Conservation (phyloP, 1,284 basidiomycete species). For the Crocinoboletus sp. region DNA sequence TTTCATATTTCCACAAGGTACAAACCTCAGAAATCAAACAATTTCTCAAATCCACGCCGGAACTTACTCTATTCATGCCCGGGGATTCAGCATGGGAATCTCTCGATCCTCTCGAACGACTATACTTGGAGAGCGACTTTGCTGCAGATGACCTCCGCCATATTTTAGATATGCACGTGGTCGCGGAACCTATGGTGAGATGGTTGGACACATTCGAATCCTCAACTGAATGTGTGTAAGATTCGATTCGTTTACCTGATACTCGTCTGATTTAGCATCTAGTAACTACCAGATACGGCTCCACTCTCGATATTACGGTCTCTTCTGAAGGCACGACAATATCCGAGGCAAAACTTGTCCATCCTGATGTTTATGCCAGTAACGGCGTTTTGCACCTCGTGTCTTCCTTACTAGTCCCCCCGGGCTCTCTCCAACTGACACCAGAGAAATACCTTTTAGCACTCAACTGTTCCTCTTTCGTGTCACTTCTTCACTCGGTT, state of each 20-base stretch:
- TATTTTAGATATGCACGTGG: constrained; percentile 76
- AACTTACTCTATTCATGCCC: constrained; percentile 90
- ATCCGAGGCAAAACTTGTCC: constrained; percentile 59
- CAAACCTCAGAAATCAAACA: constrained; percentile 52
- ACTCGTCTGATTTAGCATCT: constrained; percentile 15
- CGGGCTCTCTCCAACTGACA: constrained; percentile 73
- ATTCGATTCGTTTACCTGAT: constrained; percentile 2
- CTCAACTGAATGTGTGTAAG: constrained; percentile 49
- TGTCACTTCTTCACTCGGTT: constrained; percentile 82
- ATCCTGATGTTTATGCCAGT: constrained; percentile 85
- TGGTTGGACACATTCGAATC: constrained; percentile 63
- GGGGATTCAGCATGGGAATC: constrained; percentile 74
- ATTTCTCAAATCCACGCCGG: constrained; percentile 59
- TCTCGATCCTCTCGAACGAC: constrained; percentile 63
- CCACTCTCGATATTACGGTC: constrained; percentile 55
- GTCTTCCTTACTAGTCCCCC: constrained; percentile 77
- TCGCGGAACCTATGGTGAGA: constrained; percentile 50
- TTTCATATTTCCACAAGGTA: constrained; percentile 69
- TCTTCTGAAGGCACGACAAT: constrained; percentile 54
- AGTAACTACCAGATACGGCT: constrained; percentile 73
- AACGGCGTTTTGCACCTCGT: constrained; percentile 95
- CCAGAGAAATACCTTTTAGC: constrained; percentile 92
- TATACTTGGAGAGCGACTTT: constrained; percentile 85
- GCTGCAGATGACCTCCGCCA: constrained; percentile 73
- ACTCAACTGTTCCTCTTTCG: constrained; percentile 89